Evolutionary conservation across 768 basidiomycete genomes (phyloP), one percentile per base, ranked within the genome.

Genomic region (Leccinellum albellum): DNA sequence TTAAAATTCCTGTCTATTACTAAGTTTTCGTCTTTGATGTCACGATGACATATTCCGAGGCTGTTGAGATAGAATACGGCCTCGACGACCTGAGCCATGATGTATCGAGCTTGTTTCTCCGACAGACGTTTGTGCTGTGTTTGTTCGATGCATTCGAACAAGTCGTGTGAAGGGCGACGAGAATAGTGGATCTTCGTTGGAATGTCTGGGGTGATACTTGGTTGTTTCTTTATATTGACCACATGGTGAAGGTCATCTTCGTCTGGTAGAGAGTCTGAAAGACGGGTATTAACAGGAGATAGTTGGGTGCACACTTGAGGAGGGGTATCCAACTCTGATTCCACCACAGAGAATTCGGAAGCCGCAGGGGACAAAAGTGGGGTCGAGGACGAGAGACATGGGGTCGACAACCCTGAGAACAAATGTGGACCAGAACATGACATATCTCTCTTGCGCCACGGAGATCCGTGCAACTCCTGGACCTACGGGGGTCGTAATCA

Each of bases 11-110:
- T 76, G 73, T 90, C 89, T 33, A 93, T 84, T 51, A 93, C 84
- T 49, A 94, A 72, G 67, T 99, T 99, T 72, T 99, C 96, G 54
- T 98, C 96, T 70, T 99, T 99, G 65, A 99, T 86, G 70, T 99
- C 96, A 40, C 96, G 88, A 71, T 99, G 96, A 0, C 89, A 86
- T 63, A 98, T 90, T 26, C 94, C 92, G 58, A 84, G 86, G 47
- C 78, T 75, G 65, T 96, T 82, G 33, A 98, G 80, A 67, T 94
- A 92, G 59, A 82, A 74, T 6, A 94, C 88, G 35, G 87, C 89
- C 55, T 93, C 89, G 51, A 92, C 91, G 45, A 97, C 83, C 74
- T 98, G 95, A 32, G 80, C 78, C 69, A 96, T 94, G 62, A 97
- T 85, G 72, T 86, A 86, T 52, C 86, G 83, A 10, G 93, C 89